These are phyloP conservation scores for Macrotyloma uniflorum DNA, from an alignment of 306 rosid species.

Conservation along the genomic window DNA sequence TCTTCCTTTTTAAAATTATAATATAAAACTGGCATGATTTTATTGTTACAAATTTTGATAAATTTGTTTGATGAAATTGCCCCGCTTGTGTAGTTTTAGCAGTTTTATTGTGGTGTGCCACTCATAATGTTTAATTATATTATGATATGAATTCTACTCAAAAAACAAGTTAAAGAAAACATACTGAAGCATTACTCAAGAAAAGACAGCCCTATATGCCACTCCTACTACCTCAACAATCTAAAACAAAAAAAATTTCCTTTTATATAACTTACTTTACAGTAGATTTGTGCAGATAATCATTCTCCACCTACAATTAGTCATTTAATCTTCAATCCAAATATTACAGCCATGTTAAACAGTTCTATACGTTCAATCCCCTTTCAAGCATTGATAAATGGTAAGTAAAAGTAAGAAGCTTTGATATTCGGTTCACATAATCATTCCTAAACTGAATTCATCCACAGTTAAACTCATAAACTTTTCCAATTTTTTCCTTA, in stretches of 20 bases:
- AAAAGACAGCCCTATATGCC: not conserved
- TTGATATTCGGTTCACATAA: not conserved
- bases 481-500: not conserved
- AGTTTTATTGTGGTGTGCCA: too few relatives aligned
- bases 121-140: not conserved
- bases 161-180: too few relatives aligned
- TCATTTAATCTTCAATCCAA: too few relatives aligned
- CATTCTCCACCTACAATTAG: not conserved
- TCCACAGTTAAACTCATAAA: not conserved
- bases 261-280: not conserved
- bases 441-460: not conserved
- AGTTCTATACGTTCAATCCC: not conserved
- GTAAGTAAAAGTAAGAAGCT: not conserved
- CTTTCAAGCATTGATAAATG: not conserved
- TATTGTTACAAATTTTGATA: not conserved
- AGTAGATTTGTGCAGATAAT: not conserved
- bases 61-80: too few relatives aligned
- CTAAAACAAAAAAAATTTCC: not conserved
- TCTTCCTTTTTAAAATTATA: not conserved
- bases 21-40: not conserved
- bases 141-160: too few relatives aligned
- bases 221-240: not conserved
- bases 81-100: not conserved
- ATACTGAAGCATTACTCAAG: not conserved
- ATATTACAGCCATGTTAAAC: not conserved